Base-by-base conservation (phyloP, 495 filamentous ascomycete genomes). In the Saxispiralis lemnorum region DNA sequence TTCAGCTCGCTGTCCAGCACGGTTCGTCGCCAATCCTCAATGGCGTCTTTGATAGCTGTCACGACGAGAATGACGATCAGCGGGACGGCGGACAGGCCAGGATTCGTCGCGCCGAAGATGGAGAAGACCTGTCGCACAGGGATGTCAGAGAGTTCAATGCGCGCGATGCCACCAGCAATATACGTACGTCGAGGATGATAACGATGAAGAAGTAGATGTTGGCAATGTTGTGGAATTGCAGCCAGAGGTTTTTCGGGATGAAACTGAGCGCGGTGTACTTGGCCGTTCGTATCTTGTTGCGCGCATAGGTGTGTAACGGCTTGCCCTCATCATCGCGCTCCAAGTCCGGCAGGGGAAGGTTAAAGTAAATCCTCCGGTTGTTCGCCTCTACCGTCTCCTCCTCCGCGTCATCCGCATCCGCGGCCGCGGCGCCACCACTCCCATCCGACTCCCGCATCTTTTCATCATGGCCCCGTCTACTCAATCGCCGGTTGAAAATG, bases 121-220 rank as follows among this genome's bases (percentile, higher is more conserved):
- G 81, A 73, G 59, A 95, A 96, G 61, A 88, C 83, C 92, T 96
- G 68, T 12, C 39, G n/a, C 17, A 40, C 32, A 35, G 16, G 1
- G 15, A 6, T 41, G 40, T 28, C 9, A 28, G 46, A 38, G 39
- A 50, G 40, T 14, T 3, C 7, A 9, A 33, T 21, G 30, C 34
- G 7, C 24, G 2, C 35, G 1, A 44, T 5, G 43, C 36, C 18
- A 18, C 14, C 21, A 35, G 46, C 16, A 35, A 21, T 38, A 36
- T 31, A 71, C 86, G 61, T 77, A 96, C 92, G 50, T 77, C 72
- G 44, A 99, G 74, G 57, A 99, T 88, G 59, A 93, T 88, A 48
- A 89, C 73, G 63, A 95, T 93, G 43, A 96, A 68, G 69, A 99
- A 99, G 62, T 94, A 99, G 32, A 96, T 76, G 61, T 96, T 99